Evolutionary conservation across 306 rosid species (phyloP).

Genomic region (Dalbergia cultrata): DNA sequence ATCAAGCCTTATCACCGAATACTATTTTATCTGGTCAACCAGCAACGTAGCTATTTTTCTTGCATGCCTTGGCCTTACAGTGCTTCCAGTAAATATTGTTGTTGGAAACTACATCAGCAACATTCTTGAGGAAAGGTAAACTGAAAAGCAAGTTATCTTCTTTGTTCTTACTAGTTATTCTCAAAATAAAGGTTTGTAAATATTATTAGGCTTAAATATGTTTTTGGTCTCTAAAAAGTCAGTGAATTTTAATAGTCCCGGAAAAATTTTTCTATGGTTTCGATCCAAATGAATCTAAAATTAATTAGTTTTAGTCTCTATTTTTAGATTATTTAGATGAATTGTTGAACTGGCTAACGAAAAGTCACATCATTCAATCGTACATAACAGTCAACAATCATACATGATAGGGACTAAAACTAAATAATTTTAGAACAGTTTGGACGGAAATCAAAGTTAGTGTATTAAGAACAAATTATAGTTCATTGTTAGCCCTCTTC

Average conservation of each 20-base stretch:
- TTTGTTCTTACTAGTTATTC: not conserved
- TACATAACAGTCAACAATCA: too few species aligned
- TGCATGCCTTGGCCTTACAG: conserved; percentile 89
- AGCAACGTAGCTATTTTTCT: conserved; percentile 90
- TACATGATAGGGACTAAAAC: too few species aligned
- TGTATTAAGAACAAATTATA: not conserved
- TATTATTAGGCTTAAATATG: not conserved
- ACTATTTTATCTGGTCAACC: conserved; percentile 92
- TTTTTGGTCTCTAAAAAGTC: too few species aligned
- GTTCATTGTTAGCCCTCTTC: not conserved
- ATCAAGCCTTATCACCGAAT: conserved; percentile 91
- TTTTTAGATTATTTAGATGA: too few species aligned
- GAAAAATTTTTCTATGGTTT: too few species aligned
- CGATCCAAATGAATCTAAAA: too few species aligned
- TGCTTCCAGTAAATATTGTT: conserved; percentile 86
- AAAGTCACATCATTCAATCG: too few species aligned
- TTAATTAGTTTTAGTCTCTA: too few species aligned
- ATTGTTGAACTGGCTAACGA: too few species aligned
- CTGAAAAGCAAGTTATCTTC: not conserved
- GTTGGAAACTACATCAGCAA: conserved; percentile 92
- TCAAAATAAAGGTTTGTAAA: not conserved
- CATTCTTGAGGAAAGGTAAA: conserved; percentile 94
- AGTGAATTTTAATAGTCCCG: too few species aligned
- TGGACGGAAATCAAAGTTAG: too few species aligned
- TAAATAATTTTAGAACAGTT: too few species aligned